These are phyloP conservation scores for Rosa persica DNA, from an alignment of 306 rosid species.

Conservation along the genomic window DNA sequence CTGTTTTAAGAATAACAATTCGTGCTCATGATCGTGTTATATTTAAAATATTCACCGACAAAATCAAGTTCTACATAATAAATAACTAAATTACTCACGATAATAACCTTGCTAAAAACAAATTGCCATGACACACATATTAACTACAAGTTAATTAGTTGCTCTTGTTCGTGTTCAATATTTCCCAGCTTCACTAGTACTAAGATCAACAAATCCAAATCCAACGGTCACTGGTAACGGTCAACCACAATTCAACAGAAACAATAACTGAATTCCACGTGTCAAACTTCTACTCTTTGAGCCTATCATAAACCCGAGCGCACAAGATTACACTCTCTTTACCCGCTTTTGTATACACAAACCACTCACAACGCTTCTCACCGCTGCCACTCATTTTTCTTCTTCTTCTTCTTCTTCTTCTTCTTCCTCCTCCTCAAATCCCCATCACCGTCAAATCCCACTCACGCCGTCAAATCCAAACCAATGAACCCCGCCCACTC, in stretches of 20 bases:
- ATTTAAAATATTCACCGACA: rapidly evolving
- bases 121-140: too few relatives aligned
- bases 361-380: neutral
- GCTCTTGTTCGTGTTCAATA: neutral
- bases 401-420: conserved; percentile 8
- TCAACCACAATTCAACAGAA: neutral
- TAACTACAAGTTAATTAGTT: too few relatives aligned
- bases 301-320: neutral
- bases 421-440: neutral
- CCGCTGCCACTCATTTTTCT: conserved; percentile 4
- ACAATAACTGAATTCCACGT: neutral
- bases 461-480: conserved; percentile 11
- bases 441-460: neutral
- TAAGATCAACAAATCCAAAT: too few relatives aligned
- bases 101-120: neutral
- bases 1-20: too few relatives aligned
- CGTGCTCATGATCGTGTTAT: too few relatives aligned
- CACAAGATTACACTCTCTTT: neutral
- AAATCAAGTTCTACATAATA: too few relatives aligned
- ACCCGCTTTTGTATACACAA: too few relatives aligned
- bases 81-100: neutral
- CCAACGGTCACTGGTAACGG: neutral
- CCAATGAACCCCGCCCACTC: neutral
- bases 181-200: neutral
- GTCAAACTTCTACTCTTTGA: neutral